Evolutionary conservation across 2,329 filamentous ascomycete species (phyloP).

Genomic region (Cladophialophora chaetospira): DNA sequence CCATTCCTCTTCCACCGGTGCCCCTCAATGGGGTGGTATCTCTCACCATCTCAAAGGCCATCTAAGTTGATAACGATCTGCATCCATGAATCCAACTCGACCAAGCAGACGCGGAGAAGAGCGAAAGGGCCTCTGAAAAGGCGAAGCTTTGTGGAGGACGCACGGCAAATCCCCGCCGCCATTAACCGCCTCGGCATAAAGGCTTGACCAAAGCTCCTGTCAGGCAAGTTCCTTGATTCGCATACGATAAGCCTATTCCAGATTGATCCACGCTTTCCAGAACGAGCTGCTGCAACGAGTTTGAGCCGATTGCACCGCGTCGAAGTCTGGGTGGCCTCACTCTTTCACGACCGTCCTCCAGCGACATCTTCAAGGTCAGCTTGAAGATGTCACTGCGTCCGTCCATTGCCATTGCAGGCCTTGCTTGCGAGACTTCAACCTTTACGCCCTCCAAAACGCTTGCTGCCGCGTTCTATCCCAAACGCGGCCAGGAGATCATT

Average conservation of each 20-base stretch:
- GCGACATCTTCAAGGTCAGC: too few relatives aligned
- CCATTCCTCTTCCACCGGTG: not conserved
- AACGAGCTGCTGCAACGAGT: not conserved
- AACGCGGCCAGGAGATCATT: constrained; percentile 5
- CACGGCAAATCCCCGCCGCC: not conserved
- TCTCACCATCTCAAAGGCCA: not conserved
- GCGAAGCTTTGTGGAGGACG: constrained; percentile 1
- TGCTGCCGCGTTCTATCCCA: constrained; percentile 2
- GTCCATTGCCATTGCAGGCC: constrained; percentile 5
- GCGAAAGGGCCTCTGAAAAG: not conserved
- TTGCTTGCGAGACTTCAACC: constrained; percentile 5
- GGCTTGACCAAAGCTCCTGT: not conserved
- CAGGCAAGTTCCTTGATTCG: not conserved
- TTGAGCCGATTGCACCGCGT: not conserved
- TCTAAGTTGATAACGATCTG: not conserved
- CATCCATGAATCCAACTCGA: not conserved
- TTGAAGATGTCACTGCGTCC: not conserved
- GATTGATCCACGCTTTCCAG: not conserved
- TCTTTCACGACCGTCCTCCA: too few relatives aligned
- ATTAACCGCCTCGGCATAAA: not conserved
- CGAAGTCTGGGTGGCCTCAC: too few relatives aligned
- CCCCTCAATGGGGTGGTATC: constrained; percentile 7
- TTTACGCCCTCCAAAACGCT: constrained; percentile 8
- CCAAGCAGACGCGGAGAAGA: not conserved
- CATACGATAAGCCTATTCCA: not conserved